A percentile compares a stretch with the other conserved stretches of the same genome.
Conservation (phyloP, 2,329 filamentous ascomycete species). For the Hypoxylon sp. region DNA sequence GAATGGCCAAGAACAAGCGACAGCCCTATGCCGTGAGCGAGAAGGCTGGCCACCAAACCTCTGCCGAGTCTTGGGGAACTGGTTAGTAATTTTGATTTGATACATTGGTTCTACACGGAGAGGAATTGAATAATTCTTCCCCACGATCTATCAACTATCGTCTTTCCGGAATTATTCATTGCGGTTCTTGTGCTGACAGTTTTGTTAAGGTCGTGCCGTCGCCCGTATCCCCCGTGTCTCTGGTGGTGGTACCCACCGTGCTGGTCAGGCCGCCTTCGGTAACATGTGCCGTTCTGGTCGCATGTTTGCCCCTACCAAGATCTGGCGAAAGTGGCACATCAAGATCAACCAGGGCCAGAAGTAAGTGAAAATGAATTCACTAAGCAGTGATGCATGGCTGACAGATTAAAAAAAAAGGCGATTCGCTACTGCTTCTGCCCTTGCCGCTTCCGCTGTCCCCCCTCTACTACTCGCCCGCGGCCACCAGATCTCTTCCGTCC, state of each 20-base stretch:
- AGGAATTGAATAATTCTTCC: constrained; percentile 31
- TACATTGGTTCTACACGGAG: constrained; percentile 21
- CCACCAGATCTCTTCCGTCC: constrained; percentile 91
- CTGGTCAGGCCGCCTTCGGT: constrained; percentile 99
- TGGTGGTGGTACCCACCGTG: constrained; percentile 99
- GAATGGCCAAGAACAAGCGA: constrained; percentile 99
- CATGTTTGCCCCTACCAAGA: constrained; percentile 99
- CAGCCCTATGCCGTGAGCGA: constrained; percentile 99
- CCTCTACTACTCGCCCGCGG: constrained; percentile 97
- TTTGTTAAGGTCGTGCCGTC: constrained; percentile 90
- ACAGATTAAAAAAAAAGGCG: constrained; percentile 75
- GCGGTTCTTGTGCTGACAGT: constrained; percentile 34
- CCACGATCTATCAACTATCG: not conserved
- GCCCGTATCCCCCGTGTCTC: constrained; percentile 99
- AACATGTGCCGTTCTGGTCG: constrained; percentile 99
- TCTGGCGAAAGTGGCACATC: constrained; percentile 99
- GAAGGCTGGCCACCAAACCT: constrained; percentile 99
- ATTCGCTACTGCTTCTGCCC: constrained; percentile 96
- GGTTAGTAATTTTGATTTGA: constrained; percentile 73
- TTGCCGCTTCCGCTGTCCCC: constrained; percentile 95
- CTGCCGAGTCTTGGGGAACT: constrained; percentile 99
- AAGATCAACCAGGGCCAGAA: constrained; percentile 99
- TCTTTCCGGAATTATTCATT: not conserved
- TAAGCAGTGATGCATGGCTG: constrained; percentile 43
- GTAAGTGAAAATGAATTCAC: constrained; percentile 64